phyloP scores from a whole-genome alignment of 2,329 filamentous ascomycete genomes.

The Aspergillus costaricaensis region DNA sequence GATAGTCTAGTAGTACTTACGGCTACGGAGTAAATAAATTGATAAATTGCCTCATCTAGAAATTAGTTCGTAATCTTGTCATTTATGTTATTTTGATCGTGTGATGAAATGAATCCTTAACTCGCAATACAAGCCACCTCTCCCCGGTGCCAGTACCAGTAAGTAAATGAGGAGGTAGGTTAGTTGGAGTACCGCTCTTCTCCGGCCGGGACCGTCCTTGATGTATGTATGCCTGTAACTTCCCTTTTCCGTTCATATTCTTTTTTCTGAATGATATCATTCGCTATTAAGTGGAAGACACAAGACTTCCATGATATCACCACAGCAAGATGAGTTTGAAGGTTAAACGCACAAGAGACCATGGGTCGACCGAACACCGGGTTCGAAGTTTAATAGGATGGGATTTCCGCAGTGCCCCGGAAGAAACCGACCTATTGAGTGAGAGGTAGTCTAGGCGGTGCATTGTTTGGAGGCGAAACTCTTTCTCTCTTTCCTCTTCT shows the following conservation, averaged over 20 bases:
- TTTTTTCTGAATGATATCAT: constrained; percentile 7
- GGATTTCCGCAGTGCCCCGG: constrained; percentile 4
- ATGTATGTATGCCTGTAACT: too few relatives aligned
- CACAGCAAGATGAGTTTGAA: constrained; percentile 5
- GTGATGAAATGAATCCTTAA: too few relatives aligned
- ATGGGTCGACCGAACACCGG: not conserved
- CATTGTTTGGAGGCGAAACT: constrained; percentile 7
- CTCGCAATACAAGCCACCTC: too few relatives aligned
- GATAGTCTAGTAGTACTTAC: too few relatives aligned
- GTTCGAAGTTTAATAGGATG: constrained; percentile 2
- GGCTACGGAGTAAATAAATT: too few relatives aligned
- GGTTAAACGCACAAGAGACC: not conserved
- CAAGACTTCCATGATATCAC: constrained; percentile 21
- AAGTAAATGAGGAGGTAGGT: too few relatives aligned
- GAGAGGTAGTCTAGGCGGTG: not conserved
- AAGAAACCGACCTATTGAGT: not conserved
- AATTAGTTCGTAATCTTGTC: not conserved
- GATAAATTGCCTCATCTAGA: not conserved
- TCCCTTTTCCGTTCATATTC: too few relatives aligned
- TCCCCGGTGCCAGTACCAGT: too few relatives aligned
- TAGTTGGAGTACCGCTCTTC: not conserved
- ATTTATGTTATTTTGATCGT: too few relatives aligned
- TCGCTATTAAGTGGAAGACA: not conserved
- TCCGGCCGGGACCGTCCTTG: not conserved
- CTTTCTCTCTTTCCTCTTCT: not conserved